These are phyloP conservation scores for Coemansia pectinata DNA, from an alignment of 192 early-diverging fungal genomes.

Conservation along the genomic window DNA sequence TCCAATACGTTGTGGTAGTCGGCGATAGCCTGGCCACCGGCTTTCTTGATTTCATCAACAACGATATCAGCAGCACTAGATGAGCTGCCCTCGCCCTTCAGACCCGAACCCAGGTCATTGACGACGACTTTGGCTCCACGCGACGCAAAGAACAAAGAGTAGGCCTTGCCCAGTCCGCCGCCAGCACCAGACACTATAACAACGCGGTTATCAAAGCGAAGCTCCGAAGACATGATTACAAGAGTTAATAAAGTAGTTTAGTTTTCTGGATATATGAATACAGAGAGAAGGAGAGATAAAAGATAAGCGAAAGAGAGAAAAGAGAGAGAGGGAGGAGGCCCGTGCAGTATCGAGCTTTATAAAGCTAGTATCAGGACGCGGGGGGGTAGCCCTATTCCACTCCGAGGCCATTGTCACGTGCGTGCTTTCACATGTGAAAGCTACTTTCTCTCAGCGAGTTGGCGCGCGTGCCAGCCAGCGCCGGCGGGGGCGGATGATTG, in stretches of 20 bases:
- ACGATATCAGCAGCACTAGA: slow-evolving; percentile 88
- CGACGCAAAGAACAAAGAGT: slow-evolving; percentile 87
- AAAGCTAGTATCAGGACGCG: neutral
- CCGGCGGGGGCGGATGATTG: neutral
- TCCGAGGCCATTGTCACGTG: neutral
- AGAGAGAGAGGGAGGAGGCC: neutral
- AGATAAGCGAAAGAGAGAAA: neutral
- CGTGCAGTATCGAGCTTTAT: neutral
- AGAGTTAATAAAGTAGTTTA: neutral
- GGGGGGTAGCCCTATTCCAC: neutral
- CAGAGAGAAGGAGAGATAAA: neutral
- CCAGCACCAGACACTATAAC: slow-evolving; percentile 97
- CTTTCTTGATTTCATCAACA: slow-evolving; percentile 85
- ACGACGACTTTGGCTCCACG: slow-evolving; percentile 94
- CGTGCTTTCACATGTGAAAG: neutral
- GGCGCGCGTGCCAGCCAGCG: slow-evolving; percentile 12
- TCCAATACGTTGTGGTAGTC: slow-evolving; percentile 98
- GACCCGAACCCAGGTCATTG: slow-evolving; percentile 88
- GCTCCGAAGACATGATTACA: slow-evolving; percentile 18
- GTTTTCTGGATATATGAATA: neutral
- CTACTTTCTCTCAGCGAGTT: neutral
- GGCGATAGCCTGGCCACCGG: slow-evolving; percentile 92
- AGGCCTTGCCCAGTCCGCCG: slow-evolving; percentile 86
- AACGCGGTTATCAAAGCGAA: slow-evolving; percentile 81
- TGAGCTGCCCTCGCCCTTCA: slow-evolving; percentile 74